Evolutionary conservation across 352 stramenopile species (phyloP).

Genomic region (Globisporangium splendens): DNA sequence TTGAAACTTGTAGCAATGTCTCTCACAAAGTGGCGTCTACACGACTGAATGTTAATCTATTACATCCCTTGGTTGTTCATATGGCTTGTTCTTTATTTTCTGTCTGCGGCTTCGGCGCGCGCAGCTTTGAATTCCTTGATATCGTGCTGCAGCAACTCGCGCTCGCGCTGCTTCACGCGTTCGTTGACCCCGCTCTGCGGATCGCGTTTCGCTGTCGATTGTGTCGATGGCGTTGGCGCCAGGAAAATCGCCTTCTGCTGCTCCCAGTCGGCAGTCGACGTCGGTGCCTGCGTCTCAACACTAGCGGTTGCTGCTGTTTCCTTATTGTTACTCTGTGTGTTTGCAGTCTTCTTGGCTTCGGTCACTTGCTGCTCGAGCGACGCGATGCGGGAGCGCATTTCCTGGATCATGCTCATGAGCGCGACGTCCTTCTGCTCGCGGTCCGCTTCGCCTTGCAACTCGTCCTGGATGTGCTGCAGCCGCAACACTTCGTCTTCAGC

Average conservation of each 20-base stretch:
- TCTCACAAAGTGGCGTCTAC: too few relatives aligned
- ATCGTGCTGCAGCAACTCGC: constrained; percentile 46
- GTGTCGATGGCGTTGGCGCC: constrained; percentile 1
- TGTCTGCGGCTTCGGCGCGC: constrained; percentile 13
- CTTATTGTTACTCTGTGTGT: not conserved
- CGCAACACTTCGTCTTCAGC: constrained; percentile 54
- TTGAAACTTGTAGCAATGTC: too few relatives aligned
- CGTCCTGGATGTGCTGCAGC: constrained; percentile 34
- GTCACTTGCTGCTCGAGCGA: constrained; percentile 45
- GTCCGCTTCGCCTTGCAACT: constrained; percentile 36
- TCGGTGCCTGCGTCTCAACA: constrained; percentile 6
- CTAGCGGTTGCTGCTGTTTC: constrained; percentile 4
- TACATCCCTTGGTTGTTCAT: not conserved
- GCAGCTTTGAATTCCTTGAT: constrained; percentile 38
- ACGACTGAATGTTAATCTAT: too few relatives aligned
- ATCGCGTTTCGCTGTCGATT: constrained; percentile 11
- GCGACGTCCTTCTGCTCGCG: constrained; percentile 49
- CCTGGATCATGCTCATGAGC: constrained; percentile 48
- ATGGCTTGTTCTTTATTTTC: too few relatives aligned
- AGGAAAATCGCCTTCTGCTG: constrained; percentile 38
- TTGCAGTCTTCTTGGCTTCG: constrained; percentile 16
- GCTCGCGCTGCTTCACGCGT: constrained; percentile 44
- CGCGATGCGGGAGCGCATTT: constrained; percentile 54
- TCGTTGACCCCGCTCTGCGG: constrained; percentile 39
- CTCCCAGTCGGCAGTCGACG: constrained; percentile 18